These are phyloP conservation scores for Aethionema arabicum DNA, from an alignment of 345 rosid species.

Conservation along the genomic window DNA sequence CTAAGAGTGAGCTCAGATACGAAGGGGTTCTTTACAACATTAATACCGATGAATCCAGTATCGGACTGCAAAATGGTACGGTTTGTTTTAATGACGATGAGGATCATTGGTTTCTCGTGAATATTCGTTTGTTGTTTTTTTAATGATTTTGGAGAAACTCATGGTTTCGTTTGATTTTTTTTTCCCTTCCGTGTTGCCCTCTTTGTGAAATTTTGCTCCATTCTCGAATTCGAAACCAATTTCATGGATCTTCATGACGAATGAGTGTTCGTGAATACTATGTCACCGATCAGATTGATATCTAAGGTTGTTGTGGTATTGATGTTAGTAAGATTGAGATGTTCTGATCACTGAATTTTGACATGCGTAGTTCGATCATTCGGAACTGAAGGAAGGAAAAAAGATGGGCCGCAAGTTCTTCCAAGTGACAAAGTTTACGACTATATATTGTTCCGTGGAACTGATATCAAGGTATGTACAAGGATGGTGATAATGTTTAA, in stretches of 20 bases:
- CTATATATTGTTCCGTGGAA: slow-evolving; percentile 66
- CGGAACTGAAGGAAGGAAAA: slow-evolving; percentile 77
- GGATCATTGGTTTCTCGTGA: background rate
- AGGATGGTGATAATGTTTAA: background rate
- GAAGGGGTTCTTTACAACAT: slow-evolving; percentile 91
- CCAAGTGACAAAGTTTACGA: slow-evolving; percentile 65
- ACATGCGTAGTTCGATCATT: slow-evolving; percentile 55
- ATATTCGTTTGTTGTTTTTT: background rate
- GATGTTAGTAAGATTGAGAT: slow-evolving; percentile 11
- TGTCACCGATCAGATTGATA: background rate
- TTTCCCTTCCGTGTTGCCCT: background rate
- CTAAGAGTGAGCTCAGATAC: slow-evolving; percentile 96
- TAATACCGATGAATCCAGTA: slow-evolving; percentile 94
- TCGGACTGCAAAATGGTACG: slow-evolving; percentile 84
- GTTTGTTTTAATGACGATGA: background rate
- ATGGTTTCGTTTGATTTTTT: background rate
- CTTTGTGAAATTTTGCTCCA: slow-evolving; percentile 6
- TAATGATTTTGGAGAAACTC: slow-evolving; percentile 11
- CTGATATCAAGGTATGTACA: slow-evolving; percentile 61
- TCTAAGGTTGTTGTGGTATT: background rate
- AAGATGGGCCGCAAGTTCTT: slow-evolving; percentile 62
- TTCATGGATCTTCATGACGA: background rate
- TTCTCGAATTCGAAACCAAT: background rate
- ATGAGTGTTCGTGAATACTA: background rate
- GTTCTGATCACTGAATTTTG: slow-evolving; percentile 12